These are phyloP conservation scores for Cyberlindnera euphorbiiphila DNA, from an alignment of 805 yeast species.

Conservation along the genomic window DNA sequence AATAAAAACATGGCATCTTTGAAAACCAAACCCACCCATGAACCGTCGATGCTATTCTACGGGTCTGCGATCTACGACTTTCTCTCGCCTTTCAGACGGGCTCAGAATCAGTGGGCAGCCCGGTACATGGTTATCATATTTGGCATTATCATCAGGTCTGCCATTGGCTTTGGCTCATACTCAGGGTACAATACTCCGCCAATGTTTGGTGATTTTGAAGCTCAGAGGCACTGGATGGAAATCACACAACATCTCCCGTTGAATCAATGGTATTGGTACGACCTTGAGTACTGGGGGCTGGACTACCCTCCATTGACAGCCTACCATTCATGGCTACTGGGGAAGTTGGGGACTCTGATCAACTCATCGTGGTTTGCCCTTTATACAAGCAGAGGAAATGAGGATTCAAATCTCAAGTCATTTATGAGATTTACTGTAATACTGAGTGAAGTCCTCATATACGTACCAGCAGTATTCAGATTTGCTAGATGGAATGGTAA, in stretches of 20 bases:
- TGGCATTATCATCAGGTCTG: conserved; percentile 73
- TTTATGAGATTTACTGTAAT: conserved; percentile 83
- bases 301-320: conserved; percentile 98
- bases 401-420: conserved; percentile 61
- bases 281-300: conserved; percentile 90
- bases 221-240: conserved; percentile 98
- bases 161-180: conserved; percentile 84
- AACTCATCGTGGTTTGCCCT: conserved; percentile 75
- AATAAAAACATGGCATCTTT: conserved; percentile 1
- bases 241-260: conserved; percentile 75
- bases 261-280: conserved; percentile 82
- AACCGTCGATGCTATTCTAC: conserved; percentile 31
- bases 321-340: conserved; percentile 79
- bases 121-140: conserved; percentile 69
- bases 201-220: conserved; percentile 93
- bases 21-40: conserved; percentile 24
- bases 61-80: conserved; percentile 75
- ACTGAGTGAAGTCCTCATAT: conserved; percentile 66
- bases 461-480: conserved; percentile 75
- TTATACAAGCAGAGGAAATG: conserved; percentile 71
- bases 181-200: conserved; percentile 75
- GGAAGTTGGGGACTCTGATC: conserved; percentile 62
- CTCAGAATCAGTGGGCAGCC: conserved; percentile 89
- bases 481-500: conserved; percentile 71
- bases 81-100: conserved; percentile 71